Base-by-base conservation (phyloP, 768 basidiomycete species). In the Termitomyces titanicus region DNA sequence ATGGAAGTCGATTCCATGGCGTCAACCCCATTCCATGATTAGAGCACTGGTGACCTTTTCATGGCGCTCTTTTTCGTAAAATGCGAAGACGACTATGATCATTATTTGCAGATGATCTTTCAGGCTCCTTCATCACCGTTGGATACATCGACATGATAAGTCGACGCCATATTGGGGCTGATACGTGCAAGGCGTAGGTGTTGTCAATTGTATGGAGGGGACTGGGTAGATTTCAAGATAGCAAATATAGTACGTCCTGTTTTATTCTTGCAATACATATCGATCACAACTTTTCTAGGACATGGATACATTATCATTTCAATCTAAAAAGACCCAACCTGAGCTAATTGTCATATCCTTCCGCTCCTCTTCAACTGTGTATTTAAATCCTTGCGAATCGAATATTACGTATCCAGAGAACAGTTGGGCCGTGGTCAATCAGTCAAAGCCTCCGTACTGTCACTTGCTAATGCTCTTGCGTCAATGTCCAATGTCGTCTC, bases 1-100 rank as follows among this genome's bases (percentile, higher is more conserved):
- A 86, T 88, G 80, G 88, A 89, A 60, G 68, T 89, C 37, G 88
- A 90, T 64, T 90, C 88, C 13, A 84, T 82, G 54, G 88, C 88
- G 25, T 89, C 88, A 3, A 89, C 88, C 3, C 88, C 88, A 11
- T 73, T 77, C 53, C 69, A 74, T 18, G 74, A 70, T 49, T 65
- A 63, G 56, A 22, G 5, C 13, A n/a, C 6, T 17, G 10, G n/a
- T 25, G 17, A 17, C 24, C 22, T n/a, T n/a, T 48, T 25, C 11
- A 13, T 13, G 15, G 13, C 34, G 17, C 20, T 29, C 5, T 29
- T 29, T 29, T 9, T 29, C 3, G 17, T 8, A 10, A 3, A 47
- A 15, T 4, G 22, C 5, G 34, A 10, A 35, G 31, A 35, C 17
- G 20, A 47, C 8, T 47, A 47, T 35, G 15, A 22, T 3, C 9